Percentiles rank a stretch among this genome's conserved stretches.
These are phyloP conservation scores for Serendipita sp. DNA, from an alignment of 768 basidiomycete species.

Conservation along the genomic window DNA sequence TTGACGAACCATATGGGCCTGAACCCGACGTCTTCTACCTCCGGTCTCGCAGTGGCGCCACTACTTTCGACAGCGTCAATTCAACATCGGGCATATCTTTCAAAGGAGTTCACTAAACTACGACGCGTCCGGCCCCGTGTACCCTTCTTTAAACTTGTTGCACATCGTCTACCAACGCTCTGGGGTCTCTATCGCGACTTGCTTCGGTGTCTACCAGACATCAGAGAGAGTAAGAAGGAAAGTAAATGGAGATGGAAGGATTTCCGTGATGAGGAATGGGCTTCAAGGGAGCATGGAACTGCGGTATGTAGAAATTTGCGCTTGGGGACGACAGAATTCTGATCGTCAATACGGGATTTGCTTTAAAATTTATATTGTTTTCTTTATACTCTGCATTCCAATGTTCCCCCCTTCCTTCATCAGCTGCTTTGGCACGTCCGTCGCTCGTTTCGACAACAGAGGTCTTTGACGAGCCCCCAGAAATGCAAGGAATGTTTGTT, in stretches of 20 bases:
- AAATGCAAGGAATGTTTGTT: conserved; percentile 22
- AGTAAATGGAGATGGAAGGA: background rate
- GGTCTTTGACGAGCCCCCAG: conserved; percentile 36
- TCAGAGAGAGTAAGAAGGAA: conserved; percentile 1
- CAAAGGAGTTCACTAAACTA: conserved; percentile 29
- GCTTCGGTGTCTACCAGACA: conserved; percentile 37
- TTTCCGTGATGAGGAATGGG: background rate
- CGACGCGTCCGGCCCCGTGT: conserved; percentile 41
- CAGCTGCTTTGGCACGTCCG: conserved; percentile 45
- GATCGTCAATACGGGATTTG: too few relatives aligned
- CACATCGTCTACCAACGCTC: conserved; percentile 60
- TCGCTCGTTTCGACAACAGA: conserved; percentile 35
- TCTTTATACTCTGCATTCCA: too few relatives aligned
- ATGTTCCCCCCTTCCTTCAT: conserved; percentile 4
- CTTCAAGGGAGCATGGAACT: background rate
- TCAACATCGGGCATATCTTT: conserved; percentile 6
- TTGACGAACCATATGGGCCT: too few relatives aligned
- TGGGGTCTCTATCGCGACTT: conserved; percentile 65
- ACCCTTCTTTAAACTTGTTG: conserved; percentile 50
- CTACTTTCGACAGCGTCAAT: background rate
- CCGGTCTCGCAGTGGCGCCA: background rate
- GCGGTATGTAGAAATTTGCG: background rate
- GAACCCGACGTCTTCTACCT: too few relatives aligned
- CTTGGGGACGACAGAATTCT: background rate
- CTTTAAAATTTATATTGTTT: background rate